A percentile compares a stretch with the other conserved stretches of the same genome.
Conservation (phyloP, 306 rosid species). For the Cucurbita moschata region DNA sequence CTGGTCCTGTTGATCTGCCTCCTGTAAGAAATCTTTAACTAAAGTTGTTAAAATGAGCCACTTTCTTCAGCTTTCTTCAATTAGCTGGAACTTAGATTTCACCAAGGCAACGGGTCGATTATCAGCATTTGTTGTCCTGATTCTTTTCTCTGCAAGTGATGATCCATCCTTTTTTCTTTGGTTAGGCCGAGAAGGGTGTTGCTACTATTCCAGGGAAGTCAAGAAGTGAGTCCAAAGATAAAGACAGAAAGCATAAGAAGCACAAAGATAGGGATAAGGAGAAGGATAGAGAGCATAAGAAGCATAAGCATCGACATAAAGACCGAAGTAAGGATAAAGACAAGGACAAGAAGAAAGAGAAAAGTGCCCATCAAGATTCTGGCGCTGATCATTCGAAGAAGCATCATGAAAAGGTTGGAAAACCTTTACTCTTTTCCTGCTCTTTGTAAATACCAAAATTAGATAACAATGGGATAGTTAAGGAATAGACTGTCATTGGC, state of each 20-base stretch:
- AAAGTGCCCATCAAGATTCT: slow-evolving; percentile 70
- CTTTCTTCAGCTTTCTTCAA: slow-evolving; percentile 1
- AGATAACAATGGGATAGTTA: neutral
- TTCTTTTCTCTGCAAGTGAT: neutral
- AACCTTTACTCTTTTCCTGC: slow-evolving; percentile 11
- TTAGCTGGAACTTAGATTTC: slow-evolving; percentile 5
- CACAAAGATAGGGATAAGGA: slow-evolving; percentile 74
- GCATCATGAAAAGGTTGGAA: slow-evolving; percentile 81
- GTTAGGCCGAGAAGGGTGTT: slow-evolving; percentile 79
- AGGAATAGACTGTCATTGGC: neutral
- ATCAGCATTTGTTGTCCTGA: neutral
- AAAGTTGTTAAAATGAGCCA: neutral
- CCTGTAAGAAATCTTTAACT: slow-evolving; percentile 38
- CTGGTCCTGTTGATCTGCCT: slow-evolving; percentile 67
- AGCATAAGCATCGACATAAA: slow-evolving; percentile 70
- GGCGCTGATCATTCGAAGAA: slow-evolving; percentile 78
- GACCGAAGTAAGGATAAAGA: slow-evolving; percentile 85
- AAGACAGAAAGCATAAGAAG: slow-evolving; percentile 85
- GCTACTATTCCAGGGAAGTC: slow-evolving; percentile 70
- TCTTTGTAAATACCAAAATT: slow-evolving; percentile 4
- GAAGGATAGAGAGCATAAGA: slow-evolving; percentile 91
- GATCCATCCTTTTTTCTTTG: neutral
- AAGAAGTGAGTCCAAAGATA: slow-evolving; percentile 73
- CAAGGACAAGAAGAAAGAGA: slow-evolving; percentile 88
- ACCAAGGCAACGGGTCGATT: neutral